These are phyloP conservation scores for Penicillium tannophilum DNA, from an alignment of 495 filamentous ascomycete genomes.

Conservation along the genomic window DNA sequence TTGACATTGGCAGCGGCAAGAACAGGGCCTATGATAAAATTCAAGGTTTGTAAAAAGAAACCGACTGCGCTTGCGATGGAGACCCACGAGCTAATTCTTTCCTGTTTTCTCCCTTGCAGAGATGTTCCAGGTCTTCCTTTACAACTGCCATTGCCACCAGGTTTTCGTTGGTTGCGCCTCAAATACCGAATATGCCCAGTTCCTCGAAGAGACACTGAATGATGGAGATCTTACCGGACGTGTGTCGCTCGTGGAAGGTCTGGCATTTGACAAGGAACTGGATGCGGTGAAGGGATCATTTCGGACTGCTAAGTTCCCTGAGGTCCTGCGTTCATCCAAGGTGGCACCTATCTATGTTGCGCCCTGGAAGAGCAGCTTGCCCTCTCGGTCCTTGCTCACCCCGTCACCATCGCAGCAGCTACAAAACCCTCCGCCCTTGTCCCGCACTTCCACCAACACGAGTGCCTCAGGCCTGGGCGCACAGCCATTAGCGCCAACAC, in stretches of 20 bases:
- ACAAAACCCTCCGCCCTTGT: conserved; percentile 32
- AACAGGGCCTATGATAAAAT: conserved; percentile 75
- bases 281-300: conserved; percentile 54
- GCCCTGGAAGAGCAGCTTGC: conserved; percentile 40
- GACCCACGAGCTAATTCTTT: conserved; percentile 11
- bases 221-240: conserved; percentile 56
- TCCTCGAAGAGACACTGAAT: conserved; percentile 62
- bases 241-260: conserved; percentile 74
- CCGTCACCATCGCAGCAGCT: conserved; percentile 47
- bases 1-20: conserved; percentile 72
- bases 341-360: conserved; percentile 50
- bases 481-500: conserved; percentile 33
- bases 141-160: conserved; percentile 78
- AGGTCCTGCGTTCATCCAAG: conserved; percentile 68
- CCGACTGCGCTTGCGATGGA: conserved; percentile 2
- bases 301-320: conserved; percentile 59
- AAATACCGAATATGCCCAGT: conserved; percentile 69
- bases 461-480: conserved; percentile 39
- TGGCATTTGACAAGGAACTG: conserved; percentile 69
- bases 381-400: conserved; percentile 38
- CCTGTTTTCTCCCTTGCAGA: conserved; percentile 49
- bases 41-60: conserved; percentile 56
- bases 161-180: conserved; percentile 79
- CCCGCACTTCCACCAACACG: conserved; percentile 46
- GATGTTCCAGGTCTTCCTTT: conserved; percentile 64